Base-by-base conservation (phyloP, 1,284 basidiomycete genomes). In the Ustilago vetiveriae region DNA sequence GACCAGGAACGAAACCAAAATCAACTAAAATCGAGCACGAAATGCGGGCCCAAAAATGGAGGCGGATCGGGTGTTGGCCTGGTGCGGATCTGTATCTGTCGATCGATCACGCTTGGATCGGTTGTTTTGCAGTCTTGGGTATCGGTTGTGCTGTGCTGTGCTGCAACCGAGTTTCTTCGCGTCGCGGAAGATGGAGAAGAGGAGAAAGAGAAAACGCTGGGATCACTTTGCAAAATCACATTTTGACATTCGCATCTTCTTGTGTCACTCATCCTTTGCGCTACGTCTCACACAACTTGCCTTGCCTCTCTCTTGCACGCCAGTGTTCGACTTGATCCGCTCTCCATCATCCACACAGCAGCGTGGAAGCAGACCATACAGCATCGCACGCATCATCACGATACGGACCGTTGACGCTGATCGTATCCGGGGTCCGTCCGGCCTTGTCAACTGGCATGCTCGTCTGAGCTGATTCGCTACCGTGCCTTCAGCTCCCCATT, bases 61-160 rank as follows among this genome's bases (percentile, higher is more conserved):
- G 3, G 4, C 5, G 13, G 13, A 63, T 56, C 53, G 53, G 60
- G 53, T 5, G 3, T 3, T 17, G 14, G 14, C 2, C 4, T 2
- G 6, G 6, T 9, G n/a, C 30, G 40, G 53, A 64, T 64, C 5
- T 10, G 41, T 29, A n/a, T n/a, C 21, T 19, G 1, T 16, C 23
- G 49, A 57, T 56, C 60, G 60, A 64, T 64, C 60, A 64, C 54
- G 41, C 35, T 30, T 38, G n/a, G n/a, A n/a, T n/a, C n/a, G n/a
- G n/a, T n/a, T n/a, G n/a, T n/a, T n/a, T n/a, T n/a, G n/a, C n/a
- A n/a, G n/a, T n/a, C n/a, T n/a, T n/a, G n/a, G n/a, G n/a, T n/a
- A n/a, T n/a, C n/a, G n/a, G n/a, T n/a, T n/a, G n/a, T n/a, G n/a
- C n/a, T n/a, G 33, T 38, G 22, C 37, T 32, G 55, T 30, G 48